phyloP scores from a whole-genome alignment of 148 eudicot genomes.

The Vaccinium macrocarpon region DNA sequence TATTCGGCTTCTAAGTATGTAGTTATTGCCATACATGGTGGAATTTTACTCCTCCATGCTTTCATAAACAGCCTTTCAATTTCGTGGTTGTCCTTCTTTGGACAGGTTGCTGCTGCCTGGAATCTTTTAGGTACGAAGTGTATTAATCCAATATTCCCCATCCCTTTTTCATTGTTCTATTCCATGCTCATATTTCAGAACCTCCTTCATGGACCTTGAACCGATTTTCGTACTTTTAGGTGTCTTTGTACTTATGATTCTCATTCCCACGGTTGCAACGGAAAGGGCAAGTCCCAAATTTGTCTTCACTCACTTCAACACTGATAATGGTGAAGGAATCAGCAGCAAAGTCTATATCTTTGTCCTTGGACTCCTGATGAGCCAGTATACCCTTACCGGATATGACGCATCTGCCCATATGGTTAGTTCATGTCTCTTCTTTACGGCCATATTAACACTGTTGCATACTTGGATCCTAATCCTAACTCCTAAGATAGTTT shows the following conservation, averaged over 20 bases:
- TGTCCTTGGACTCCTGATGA: conserved; percentile 88
- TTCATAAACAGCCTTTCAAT: conserved; percentile 83
- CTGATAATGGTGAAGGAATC: conserved; percentile 69
- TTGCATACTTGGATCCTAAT: not conserved
- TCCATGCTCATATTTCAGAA: not conserved
- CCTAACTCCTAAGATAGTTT: conserved; percentile 1
- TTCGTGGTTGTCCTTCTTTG: conserved; percentile 76
- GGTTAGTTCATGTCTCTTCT: conserved; percentile 40
- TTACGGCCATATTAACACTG: not conserved
- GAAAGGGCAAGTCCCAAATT: conserved; percentile 75
- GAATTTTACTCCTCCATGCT: conserved; percentile 71
- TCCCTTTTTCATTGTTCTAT: not conserved
- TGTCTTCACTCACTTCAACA: conserved; percentile 92
- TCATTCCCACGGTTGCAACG: conserved; percentile 71
- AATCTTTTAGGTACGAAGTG: conserved; percentile 60
- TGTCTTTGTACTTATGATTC: conserved; percentile 91
- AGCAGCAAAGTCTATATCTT: conserved; percentile 68
- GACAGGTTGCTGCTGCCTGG: conserved; percentile 94
- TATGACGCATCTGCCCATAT: conserved; percentile 98
- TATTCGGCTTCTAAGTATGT: conserved; percentile 81
- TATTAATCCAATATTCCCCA: not conserved
- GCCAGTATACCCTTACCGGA: conserved; percentile 87
- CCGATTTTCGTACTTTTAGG: conserved; percentile 38
- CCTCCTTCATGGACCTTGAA: conserved; percentile 2
- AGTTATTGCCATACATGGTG: conserved; percentile 72